A percentile compares a stretch with the other conserved stretches of the same genome.
Conservation (phyloP, 2,329 filamentous ascomycete genomes). For the Aspergillus nomiae region DNA sequence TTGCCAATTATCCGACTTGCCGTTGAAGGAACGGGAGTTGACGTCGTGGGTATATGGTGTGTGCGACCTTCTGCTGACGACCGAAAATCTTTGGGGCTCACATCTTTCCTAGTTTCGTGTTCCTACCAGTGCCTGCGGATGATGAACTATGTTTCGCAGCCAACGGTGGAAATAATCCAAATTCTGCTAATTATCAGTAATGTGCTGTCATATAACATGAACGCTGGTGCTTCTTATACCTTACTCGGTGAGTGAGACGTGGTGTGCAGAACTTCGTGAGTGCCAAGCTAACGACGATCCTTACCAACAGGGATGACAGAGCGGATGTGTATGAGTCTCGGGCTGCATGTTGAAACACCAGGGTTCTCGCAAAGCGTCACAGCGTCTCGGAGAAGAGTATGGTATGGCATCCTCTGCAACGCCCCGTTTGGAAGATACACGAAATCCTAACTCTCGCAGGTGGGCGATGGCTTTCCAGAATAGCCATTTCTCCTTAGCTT, state of each 20-base stretch:
- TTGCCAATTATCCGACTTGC: constrained; percentile 60
- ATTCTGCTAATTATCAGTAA: constrained; percentile 64
- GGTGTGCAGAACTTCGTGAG: not conserved
- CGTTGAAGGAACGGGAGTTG: constrained; percentile 60
- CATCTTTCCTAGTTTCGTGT: constrained; percentile 55
- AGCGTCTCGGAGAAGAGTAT: constrained; percentile 40
- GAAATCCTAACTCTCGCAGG: constrained; percentile 17
- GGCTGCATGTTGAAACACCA: constrained; percentile 57
- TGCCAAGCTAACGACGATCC: constrained; percentile 3
- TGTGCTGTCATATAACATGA: constrained; percentile 65
- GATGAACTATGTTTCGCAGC: constrained; percentile 65
- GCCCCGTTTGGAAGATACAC: not conserved
- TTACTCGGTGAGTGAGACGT: constrained; percentile 50
- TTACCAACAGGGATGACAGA: constrained; percentile 34
- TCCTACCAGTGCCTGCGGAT: constrained; percentile 66
- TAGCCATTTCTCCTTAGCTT: constrained; percentile 62
- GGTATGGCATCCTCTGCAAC: constrained; percentile 25
- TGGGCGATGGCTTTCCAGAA: constrained; percentile 65
- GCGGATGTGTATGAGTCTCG: constrained; percentile 58
- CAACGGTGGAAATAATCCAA: constrained; percentile 62
- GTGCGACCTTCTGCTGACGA: constrained; percentile 22
- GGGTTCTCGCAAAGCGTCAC: constrained; percentile 50
- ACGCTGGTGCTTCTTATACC: constrained; percentile 65
- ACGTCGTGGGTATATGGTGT: constrained; percentile 65
- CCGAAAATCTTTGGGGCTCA: constrained; percentile 19